Base-by-base conservation (phyloP, 2,329 filamentous ascomycete genomes). In the Fusarium mexicanum region DNA sequence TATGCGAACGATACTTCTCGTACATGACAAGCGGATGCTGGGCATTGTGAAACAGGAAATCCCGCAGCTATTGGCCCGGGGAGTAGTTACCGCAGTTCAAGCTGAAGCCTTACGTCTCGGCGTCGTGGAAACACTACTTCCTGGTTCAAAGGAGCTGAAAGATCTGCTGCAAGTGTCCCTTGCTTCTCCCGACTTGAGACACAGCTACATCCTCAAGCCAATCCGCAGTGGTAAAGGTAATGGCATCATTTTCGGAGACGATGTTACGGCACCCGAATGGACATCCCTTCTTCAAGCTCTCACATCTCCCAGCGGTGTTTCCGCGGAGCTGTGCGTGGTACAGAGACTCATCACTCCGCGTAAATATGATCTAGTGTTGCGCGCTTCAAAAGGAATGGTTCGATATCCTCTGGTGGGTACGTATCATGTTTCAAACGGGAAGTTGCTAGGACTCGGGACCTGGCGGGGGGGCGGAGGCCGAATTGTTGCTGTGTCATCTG, bases 21-120 rank as follows among this genome's bases (percentile, higher is more conserved):
- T 83, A 2, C 84, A 85, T 64, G 84, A 85, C 71, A 85, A 85
- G 67, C 80, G 84, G 6, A 84, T 85, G 81, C 72, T 85, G 2
- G 83, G 83, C 14, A 79, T 85, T 17, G 68, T 85, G 8, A 78
- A 72, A 40, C 79, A 83, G 55, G 83, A 85, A 61, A 64, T 83
- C 1, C 60, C 69, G 8, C n/a, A 48, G 0, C 61, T 85, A 11
- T 65, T 81, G 8, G 63, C 38, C 2, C 75, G 76, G 2, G 26
- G 63, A 3, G 78, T 80, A 3, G 59, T 85, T 10, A 82, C 77
- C 0, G 20, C 65, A 4, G 57, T 18, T 1, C 81, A 84, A 63
- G 81, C 73, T 3, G 43, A 61, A 6, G 61, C 60, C 14, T 69
- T 84, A 14, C 66, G 77, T 31, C 60, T 61, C 5, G 80, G 81